Percentiles rank a stretch among this genome's conserved stretches.
phyloP scores from a whole-genome alignment of 78 protist species.

The Fonticula alba region DNA sequence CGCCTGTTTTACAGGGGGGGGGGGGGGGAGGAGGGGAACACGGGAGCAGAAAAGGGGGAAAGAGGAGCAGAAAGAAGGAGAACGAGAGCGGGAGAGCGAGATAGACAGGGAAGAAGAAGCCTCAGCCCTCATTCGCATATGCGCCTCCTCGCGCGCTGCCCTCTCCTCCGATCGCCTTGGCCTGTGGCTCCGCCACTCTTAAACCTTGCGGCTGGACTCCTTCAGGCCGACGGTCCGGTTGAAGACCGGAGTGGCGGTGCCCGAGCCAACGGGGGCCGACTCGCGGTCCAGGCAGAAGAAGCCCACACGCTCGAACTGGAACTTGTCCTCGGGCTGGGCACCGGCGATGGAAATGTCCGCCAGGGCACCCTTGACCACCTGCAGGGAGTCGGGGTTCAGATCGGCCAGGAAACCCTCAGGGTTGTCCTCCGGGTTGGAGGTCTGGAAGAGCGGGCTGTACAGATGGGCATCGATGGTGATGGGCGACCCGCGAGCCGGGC shows the following conservation, averaged over 20 bases:
- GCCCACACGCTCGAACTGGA: constrained; percentile 85
- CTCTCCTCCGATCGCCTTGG: too few species aligned
- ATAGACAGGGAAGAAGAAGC: too few species aligned
- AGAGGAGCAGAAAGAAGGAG: too few species aligned
- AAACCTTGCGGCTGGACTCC: constrained; percentile 17
- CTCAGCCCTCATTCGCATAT: too few species aligned
- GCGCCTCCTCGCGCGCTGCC: too few species aligned
- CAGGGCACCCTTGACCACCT: constrained; percentile 17
- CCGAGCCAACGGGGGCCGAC: constrained; percentile 10
- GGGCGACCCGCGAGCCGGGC: constrained; percentile 6
- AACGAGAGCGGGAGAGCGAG: too few species aligned
- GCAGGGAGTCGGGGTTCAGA: constrained; percentile 27
- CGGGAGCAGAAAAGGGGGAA: too few species aligned
- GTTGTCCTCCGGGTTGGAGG: constrained; percentile 22
- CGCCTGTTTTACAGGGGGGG: too few species aligned
- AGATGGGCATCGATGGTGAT: constrained; percentile 25
- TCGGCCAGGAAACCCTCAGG: constrained; percentile 24
- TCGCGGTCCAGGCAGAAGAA: constrained; percentile 70
- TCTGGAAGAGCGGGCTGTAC: constrained; percentile 38
- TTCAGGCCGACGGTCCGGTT: constrained; percentile 70
- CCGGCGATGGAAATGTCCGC: constrained; percentile 17
- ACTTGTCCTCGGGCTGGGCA: neutral
- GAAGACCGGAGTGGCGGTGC: too few species aligned
- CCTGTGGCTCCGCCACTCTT: too few species aligned
- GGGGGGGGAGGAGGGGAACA: too few species aligned